Evolutionary conservation across 140 eudicot genomes (phyloP), one percentile per base, ranked within the genome.

Genomic region (Ambrosia hybrid): DNA sequence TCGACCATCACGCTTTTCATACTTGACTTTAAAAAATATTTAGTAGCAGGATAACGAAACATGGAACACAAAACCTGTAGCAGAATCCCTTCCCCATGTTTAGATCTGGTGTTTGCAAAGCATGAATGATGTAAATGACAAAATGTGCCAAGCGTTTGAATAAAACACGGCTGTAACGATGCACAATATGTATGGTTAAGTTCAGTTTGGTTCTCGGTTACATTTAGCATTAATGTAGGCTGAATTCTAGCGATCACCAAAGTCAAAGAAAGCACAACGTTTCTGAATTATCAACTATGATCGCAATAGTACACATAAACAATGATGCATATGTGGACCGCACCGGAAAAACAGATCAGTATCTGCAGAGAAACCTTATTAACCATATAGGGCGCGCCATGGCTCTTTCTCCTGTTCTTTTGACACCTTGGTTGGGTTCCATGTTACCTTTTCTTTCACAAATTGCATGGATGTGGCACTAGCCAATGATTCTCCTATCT

Each of bases 361-460:
- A 46, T 48, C 21, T 6, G 45, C 10, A 37, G 15, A 11, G 53
- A 73, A 51, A 76, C 45, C 63, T 13, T 65, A 38, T 9, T 34
- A 91, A 51, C 96, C 93, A 61, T 91, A 91, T 33, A 91, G 73
- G n/a, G 88, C 92, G 39, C 96, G 95, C 97, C 97, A 91, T 43
- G 97, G 87, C 83, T 87, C 92, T 72, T 86, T 93, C 73, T 78
- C 71, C 2, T 30, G 70, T 66, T 80, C 89, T 79, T 53, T 85
- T 73, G 86, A 76, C 34, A 63, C 69, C 79, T 82, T 86, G 52
- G 45, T 60, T 26, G 96, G 93, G 36, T 70, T 88, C 89, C 85
- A 89, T 7, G 74, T 74, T 45, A 88, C 79, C 39, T 75, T 82
- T 43, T 91, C 97, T 72, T 75, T 88, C 15, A 80, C 45, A 64